These are phyloP conservation scores for Chaetomiaceae sp. DNA, from an alignment of 2,329 filamentous ascomycete species.

Conservation along the genomic window DNA sequence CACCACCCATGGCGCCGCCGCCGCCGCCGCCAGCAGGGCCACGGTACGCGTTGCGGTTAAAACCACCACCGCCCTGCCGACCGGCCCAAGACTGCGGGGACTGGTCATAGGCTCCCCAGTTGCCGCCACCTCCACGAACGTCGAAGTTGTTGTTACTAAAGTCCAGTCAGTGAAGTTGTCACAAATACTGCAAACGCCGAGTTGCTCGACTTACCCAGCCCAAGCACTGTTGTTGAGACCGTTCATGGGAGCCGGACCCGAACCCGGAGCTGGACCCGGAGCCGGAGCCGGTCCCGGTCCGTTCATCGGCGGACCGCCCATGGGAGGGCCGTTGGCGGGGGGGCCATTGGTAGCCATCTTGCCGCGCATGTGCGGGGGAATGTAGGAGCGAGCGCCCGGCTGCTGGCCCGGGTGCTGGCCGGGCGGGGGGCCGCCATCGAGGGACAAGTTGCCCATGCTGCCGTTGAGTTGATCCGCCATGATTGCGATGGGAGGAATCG, in stretches of 20 bases:
- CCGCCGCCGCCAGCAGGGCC: conserved; percentile 40
- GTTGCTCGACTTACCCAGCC: conserved; percentile 56
- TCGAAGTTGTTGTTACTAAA: conserved; percentile 43
- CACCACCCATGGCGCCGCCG: conserved; percentile 46
- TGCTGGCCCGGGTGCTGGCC: too few relatives aligned
- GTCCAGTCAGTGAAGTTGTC: conserved; percentile 1
- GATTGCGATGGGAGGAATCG: conserved; percentile 36
- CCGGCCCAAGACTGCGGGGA: conserved; percentile 19
- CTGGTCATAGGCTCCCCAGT: conserved; percentile 14
- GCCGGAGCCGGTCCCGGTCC: too few relatives aligned
- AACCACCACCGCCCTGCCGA: conserved; percentile 34
- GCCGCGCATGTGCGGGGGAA: conserved; percentile 75
- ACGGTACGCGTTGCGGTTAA: conserved; percentile 60
- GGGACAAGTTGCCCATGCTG: conserved; percentile 62
- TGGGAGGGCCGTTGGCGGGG: conserved; percentile 32
- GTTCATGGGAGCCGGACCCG: conserved; percentile 35
- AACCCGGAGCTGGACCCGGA: too few relatives aligned
- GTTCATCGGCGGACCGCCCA: conserved; percentile 35
- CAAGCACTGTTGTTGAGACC: conserved; percentile 59
- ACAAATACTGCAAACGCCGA: neutral
- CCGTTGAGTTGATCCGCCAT: conserved; percentile 78
- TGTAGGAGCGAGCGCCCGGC: conserved; percentile 60
- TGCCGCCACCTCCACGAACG: conserved; percentile 29
- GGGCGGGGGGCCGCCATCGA: conserved; percentile 37
- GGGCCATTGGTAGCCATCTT: conserved; percentile 39